A percentile compares a stretch with the other conserved stretches of the same genome.
Evolutionary conservation across 2,329 filamentous ascomycete genomes (phyloP).

Genomic region (Botrytis fabae): DNA sequence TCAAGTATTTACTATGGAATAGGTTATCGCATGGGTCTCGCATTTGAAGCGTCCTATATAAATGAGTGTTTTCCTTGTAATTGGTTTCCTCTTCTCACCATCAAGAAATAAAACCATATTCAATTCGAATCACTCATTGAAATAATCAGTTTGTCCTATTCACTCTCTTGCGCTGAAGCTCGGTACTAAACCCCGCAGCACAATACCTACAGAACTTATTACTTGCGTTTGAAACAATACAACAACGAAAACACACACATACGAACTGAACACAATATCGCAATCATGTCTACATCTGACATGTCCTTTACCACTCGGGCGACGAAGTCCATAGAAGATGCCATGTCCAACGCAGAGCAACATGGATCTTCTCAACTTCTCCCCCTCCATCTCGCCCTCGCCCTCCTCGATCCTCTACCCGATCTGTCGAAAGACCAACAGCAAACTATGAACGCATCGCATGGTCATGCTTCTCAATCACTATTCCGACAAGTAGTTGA

Average conservation of each 20-base stretch:
- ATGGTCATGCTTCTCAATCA: conserved; percentile 62
- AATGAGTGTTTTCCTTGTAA: background rate
- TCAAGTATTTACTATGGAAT: conserved; percentile 12
- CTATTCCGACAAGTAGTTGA: conserved; percentile 95
- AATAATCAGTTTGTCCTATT: background rate
- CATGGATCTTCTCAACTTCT: conserved; percentile 90
- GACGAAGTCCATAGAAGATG: conserved; percentile 84
- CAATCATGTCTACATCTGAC: conserved; percentile 64
- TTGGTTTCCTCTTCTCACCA: background rate
- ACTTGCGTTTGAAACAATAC: background rate
- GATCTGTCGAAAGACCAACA: conserved; percentile 82
- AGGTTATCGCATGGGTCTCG: conserved; percentile 15
- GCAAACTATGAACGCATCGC: conserved; percentile 61
- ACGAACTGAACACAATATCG: conserved; percentile 32
- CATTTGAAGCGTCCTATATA: conserved; percentile 9
- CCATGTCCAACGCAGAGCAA: conserved; percentile 82
- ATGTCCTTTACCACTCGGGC: conserved; percentile 95
- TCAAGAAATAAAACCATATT: conserved; percentile 1
- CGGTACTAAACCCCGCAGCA: conserved; percentile 12
- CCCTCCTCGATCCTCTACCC: conserved; percentile 72
- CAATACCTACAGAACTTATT: background rate
- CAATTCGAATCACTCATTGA: conserved; percentile 9
- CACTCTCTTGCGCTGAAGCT: background rate
- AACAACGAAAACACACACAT: conserved; percentile 15
- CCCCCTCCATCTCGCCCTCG: conserved; percentile 84